phyloP scores from a whole-genome alignment of 441 rosid genomes.

The Rhodomyrtus psidioides region DNA sequence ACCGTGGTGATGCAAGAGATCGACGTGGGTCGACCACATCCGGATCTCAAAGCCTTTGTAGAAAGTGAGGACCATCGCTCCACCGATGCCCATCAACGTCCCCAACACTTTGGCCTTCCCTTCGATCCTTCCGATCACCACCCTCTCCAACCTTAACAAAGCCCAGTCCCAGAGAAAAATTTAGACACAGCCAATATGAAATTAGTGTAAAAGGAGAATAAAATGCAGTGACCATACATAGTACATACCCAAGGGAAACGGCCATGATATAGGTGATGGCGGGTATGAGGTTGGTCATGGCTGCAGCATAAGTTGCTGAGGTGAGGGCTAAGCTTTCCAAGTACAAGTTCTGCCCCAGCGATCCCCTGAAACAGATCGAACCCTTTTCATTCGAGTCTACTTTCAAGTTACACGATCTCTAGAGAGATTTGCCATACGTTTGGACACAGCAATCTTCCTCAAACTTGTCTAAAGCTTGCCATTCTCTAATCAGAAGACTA shows the following conservation, averaged over 20 bases:
- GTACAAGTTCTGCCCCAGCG: constrained; percentile 21
- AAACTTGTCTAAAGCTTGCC: no score
- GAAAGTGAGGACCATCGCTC: constrained; percentile 30
- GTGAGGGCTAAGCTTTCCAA: constrained; percentile 18
- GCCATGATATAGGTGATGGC: constrained; percentile 26
- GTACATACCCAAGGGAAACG: constrained; percentile 14
- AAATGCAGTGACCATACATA: background rate
- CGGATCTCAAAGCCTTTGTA: constrained; percentile 22
- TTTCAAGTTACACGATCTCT: background rate
- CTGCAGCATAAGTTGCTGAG: constrained; percentile 27
- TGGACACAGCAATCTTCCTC: no score
- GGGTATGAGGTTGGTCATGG: constrained; percentile 27
- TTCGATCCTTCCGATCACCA: background rate
- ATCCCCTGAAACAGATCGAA: constrained; percentile 13
- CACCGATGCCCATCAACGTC: constrained; percentile 9
- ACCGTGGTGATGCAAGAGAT: background rate
- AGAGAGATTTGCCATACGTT: no score
- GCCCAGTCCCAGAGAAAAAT: background rate
- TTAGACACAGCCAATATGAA: background rate
- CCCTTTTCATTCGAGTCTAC: background rate
- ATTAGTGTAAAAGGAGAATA: background rate
- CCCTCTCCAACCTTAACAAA: background rate
- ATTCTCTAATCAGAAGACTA: no score
- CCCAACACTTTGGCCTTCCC: background rate
- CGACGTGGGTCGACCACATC: constrained; percentile 14